Conservation (phyloP, 2,329 filamentous ascomycete genomes). For the Geosmithia flava region DNA sequence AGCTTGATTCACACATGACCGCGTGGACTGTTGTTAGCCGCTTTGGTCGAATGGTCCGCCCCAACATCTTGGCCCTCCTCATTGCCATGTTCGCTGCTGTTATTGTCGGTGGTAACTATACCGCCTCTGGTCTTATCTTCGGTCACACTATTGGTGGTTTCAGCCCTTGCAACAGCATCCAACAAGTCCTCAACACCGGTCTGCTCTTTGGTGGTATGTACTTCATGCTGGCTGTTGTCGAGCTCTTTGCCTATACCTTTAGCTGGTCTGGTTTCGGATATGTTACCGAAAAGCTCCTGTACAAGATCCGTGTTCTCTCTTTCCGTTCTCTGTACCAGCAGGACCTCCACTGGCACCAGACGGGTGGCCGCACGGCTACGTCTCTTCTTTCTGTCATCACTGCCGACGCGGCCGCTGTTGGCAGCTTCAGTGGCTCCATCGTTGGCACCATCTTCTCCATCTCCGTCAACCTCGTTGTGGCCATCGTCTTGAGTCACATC, state of each 20-base stretch:
- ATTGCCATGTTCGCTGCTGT: slow-evolving; percentile 27
- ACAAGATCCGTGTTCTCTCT: slow-evolving; percentile 48
- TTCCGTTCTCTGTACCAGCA: slow-evolving; percentile 55
- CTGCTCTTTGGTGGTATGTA: slow-evolving; percentile 44
- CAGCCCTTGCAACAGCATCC: slow-evolving; percentile 32
- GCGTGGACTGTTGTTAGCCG: slow-evolving; percentile 24
- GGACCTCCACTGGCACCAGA: slow-evolving; percentile 60
- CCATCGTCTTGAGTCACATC: slow-evolving; percentile 56
- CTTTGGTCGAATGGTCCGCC: slow-evolving; percentile 22
- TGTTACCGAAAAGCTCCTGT: slow-evolving; percentile 50
- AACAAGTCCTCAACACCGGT: slow-evolving; percentile 20
- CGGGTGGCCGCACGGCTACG: slow-evolving; percentile 46
- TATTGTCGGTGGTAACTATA: slow-evolving; percentile 44
- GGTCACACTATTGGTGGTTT: slow-evolving; percentile 25
- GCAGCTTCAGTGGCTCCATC: slow-evolving; percentile 57
- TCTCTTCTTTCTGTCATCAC: slow-evolving; percentile 56
- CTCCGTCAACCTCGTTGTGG: slow-evolving; percentile 53
- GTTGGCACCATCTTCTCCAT: slow-evolving; percentile 59
- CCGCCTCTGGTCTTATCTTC: slow-evolving; percentile 39
- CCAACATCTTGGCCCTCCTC: slow-evolving; percentile 23
- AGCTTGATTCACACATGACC: slow-evolving; percentile 26
- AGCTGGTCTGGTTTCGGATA: slow-evolving; percentile 38
- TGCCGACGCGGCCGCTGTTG: slow-evolving; percentile 53
- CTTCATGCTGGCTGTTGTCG: slow-evolving; percentile 35
- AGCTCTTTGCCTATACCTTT: slow-evolving; percentile 39